These are phyloP conservation scores for Yarrowia galli DNA, from an alignment of 1,139 yeast species.

Conservation along the genomic window DNA sequence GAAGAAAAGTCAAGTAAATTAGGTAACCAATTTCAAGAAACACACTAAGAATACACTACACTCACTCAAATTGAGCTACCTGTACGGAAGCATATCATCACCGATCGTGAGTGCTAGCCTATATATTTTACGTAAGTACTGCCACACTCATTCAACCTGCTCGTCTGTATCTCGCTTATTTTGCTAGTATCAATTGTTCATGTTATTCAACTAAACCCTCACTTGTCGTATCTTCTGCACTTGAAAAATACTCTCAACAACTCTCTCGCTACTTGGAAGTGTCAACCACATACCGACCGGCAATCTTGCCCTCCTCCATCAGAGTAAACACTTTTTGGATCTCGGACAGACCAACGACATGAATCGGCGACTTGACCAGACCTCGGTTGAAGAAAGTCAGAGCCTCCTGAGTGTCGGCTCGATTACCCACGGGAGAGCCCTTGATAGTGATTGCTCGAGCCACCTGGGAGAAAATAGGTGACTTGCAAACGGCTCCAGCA, in stretches of 20 bases:
- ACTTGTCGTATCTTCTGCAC: too few species aligned
- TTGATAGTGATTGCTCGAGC: conserved; percentile 63
- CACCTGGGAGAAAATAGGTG: conserved; percentile 64
- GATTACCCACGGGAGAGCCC: conserved; percentile 76
- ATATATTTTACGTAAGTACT: too few species aligned
- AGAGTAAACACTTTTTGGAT: conserved; percentile 62
- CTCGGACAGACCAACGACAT: conserved; percentile 65
- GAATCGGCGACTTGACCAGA: conserved; percentile 66
- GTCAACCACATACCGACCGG: conserved; percentile 72
- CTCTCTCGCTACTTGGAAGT: conserved; percentile 28
- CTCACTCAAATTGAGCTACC: too few species aligned
- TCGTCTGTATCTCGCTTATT: too few species aligned
- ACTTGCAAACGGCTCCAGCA: conserved; percentile 62
- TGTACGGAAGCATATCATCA: too few species aligned
- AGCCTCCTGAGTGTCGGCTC: conserved; percentile 75
- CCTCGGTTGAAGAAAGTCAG: conserved; percentile 70
- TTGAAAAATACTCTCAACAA: neutral
- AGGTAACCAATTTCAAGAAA: too few species aligned
- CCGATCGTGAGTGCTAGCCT: too few species aligned
- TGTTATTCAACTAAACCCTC: too few species aligned
- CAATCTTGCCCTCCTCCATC: conserved; percentile 70
- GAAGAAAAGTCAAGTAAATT: too few species aligned
- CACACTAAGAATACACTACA: too few species aligned
- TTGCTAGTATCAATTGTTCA: too few species aligned
- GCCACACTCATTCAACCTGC: too few species aligned